Evolutionary conservation across 2,329 filamentous ascomycete species (phyloP).

Genomic region (Fonsecaea multimorphosa): DNA sequence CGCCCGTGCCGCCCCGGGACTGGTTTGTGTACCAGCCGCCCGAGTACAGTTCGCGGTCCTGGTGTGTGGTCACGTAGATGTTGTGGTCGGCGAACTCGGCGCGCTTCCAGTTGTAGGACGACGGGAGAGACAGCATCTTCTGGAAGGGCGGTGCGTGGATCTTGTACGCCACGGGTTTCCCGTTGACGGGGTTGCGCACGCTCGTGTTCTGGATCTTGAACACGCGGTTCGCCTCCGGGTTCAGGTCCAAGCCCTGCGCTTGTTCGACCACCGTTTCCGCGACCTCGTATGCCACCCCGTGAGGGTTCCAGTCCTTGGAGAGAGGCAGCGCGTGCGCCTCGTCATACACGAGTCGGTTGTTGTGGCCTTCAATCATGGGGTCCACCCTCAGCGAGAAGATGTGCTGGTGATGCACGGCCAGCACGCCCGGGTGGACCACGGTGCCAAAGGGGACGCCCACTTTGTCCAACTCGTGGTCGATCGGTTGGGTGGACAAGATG

Average conservation of each 20-base stretch:
- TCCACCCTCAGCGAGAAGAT: conserved; percentile 73
- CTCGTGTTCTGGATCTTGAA: conserved; percentile 65
- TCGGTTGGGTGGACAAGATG: conserved; percentile 70
- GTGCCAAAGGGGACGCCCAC: conserved; percentile 70
- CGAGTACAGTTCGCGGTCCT: conserved; percentile 59
- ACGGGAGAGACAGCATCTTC: conserved; percentile 60
- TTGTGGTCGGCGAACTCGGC: conserved; percentile 63
- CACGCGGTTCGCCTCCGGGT: conserved; percentile 56
- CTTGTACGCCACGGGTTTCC: conserved; percentile 62
- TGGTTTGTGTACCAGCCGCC: conserved; percentile 65
- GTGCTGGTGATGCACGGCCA: conserved; percentile 76
- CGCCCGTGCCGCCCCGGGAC: conserved; percentile 59
- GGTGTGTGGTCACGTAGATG: conserved; percentile 63
- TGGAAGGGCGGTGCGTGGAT: conserved; percentile 63
- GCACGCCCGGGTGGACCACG: conserved; percentile 71
- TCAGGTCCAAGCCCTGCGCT: conserved; percentile 57
- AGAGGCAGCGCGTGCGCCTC: conserved; percentile 67
- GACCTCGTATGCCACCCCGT: conserved; percentile 59
- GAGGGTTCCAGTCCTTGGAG: conserved; percentile 57
- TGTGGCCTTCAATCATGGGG: conserved; percentile 60
- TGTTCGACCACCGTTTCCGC: conserved; percentile 55
- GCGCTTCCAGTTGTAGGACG: conserved; percentile 56
- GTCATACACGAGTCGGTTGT: conserved; percentile 63
- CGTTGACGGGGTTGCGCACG: conserved; percentile 61
- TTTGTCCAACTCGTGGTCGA: conserved; percentile 63